A percentile compares a stretch with the other conserved stretches of the same genome.
Conservation (phyloP, 768 basidiomycete species). For the Daedaleopsis sinensis region DNA sequence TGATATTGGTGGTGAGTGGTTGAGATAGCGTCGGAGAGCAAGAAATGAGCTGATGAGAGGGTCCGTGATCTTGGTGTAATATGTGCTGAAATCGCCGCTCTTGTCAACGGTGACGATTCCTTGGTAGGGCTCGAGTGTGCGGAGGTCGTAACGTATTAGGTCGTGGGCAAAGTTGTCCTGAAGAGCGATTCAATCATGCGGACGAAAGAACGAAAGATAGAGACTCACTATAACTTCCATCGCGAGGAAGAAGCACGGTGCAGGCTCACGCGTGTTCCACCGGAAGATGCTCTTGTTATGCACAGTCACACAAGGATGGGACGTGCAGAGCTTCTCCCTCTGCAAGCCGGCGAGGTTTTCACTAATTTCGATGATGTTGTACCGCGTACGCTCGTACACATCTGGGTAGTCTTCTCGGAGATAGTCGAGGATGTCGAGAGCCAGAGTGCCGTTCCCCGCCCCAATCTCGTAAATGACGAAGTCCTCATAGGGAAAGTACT, state of each 20-base stretch:
- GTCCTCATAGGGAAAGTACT: conserved; percentile 96
- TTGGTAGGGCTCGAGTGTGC: conserved; percentile 81
- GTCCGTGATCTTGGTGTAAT: conserved; percentile 85
- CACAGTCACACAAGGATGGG: conserved; percentile 70
- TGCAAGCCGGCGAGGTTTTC: conserved; percentile 75
- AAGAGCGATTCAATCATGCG: background rate
- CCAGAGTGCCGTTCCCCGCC: conserved; percentile 96
- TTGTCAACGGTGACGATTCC: conserved; percentile 78
- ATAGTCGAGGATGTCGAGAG: conserved; percentile 84
- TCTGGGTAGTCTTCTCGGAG: conserved; percentile 80
- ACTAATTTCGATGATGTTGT: conserved; percentile 96
- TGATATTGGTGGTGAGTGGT: conserved; percentile 59
- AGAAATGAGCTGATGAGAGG: conserved; percentile 83
- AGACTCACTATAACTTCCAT: conserved; percentile 90
- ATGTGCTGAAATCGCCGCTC: conserved; percentile 78
- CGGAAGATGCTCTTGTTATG: conserved; percentile 83
- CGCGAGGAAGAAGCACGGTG: conserved; percentile 91
- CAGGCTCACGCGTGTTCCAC: conserved; percentile 73
- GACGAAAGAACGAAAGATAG: background rate
- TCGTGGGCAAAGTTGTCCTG: conserved; percentile 98
- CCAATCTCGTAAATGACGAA: conserved; percentile 97
- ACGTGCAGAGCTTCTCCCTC: conserved; percentile 58
- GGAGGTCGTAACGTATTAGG: conserved; percentile 85
- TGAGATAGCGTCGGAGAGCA: conserved; percentile 60
- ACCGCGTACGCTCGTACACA: conserved; percentile 90